Conservation (phyloP, 768 basidiomycete species). For the Mycena alexandri region DNA sequence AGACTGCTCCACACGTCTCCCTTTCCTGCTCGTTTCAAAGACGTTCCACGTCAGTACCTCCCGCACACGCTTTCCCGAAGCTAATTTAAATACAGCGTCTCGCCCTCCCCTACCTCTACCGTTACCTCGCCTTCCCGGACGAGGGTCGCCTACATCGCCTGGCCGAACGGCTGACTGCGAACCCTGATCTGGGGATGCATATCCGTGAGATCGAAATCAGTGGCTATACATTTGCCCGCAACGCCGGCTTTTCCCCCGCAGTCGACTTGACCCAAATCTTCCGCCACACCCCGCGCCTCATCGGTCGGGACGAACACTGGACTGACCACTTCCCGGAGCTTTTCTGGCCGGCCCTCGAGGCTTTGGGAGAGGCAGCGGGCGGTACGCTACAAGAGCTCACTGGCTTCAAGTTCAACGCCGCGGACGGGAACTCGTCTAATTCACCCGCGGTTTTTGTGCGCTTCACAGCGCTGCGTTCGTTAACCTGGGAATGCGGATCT, state of each 20-base stretch:
- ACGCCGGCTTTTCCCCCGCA: no score
- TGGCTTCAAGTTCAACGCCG: not conserved
- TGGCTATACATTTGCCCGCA: not conserved
- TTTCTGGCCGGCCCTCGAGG: not conserved
- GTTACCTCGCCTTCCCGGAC: not conserved
- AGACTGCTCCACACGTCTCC: not conserved
- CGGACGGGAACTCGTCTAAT: not conserved
- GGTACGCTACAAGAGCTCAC: no score
- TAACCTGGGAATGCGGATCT: not conserved
- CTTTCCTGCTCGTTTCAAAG: not conserved
- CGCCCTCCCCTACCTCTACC: conserved; percentile 5
- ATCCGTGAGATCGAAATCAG: not conserved
- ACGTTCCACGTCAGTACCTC: not conserved
- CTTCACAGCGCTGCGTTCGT: not conserved
- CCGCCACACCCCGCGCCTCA: not conserved
- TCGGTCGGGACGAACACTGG: not conserved
- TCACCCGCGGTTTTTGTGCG: not conserved
- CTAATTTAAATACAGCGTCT: not conserved
- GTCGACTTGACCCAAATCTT: not conserved
- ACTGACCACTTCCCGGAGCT: not conserved
- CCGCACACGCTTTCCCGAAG: not conserved
- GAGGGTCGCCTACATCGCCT: not conserved
- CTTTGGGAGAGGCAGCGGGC: not conserved
- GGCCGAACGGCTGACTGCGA: not conserved
- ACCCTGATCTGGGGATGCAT: not conserved